Percentiles rank a stretch among this genome's conserved stretches.
phyloP scores from a whole-genome alignment of 1,139 yeast genomes.

The Suhomyces wounanorum region DNA sequence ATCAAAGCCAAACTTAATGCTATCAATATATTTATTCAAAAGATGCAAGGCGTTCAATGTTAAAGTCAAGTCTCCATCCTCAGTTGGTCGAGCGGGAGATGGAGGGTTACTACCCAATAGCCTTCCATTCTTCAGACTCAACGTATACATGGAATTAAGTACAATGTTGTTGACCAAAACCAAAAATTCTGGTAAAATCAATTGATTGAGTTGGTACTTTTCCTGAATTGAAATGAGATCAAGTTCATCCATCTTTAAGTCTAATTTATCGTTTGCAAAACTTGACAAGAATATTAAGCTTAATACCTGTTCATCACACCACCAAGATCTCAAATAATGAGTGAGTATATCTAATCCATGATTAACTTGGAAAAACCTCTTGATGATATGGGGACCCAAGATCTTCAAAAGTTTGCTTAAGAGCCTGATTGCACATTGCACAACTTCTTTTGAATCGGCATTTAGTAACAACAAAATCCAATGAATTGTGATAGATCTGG shows the following conservation, averaged over 20 bases:
- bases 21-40: slow-evolving; percentile 35
- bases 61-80: slow-evolving; percentile 24
- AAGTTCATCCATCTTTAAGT: not conserved
- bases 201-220: slow-evolving; percentile 11
- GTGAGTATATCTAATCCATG: slow-evolving; percentile 58
- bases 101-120: slow-evolving; percentile 39
- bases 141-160: slow-evolving; percentile 34
- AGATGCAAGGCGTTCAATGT: slow-evolving; percentile 38
- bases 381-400: slow-evolving; percentile 49
- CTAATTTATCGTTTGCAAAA: slow-evolving; percentile 37
- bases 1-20: slow-evolving; percentile 34
- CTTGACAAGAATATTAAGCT: slow-evolving; percentile 39
- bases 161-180: slow-evolving; percentile 44
- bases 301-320: slow-evolving; percentile 44
- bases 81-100: slow-evolving; percentile 26
- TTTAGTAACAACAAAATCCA: slow-evolving; percentile 64
- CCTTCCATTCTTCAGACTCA: slow-evolving; percentile 38
- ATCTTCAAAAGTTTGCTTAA: slow-evolving; percentile 51
- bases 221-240: slow-evolving; percentile 8
- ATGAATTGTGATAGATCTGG: slow-evolving; percentile 61
- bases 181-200: slow-evolving; percentile 44
- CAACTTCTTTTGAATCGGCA: slow-evolving; percentile 37
- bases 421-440: slow-evolving; percentile 50
- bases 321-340: slow-evolving; percentile 45
- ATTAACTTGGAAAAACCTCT: slow-evolving; percentile 51